Percentiles rank a stretch among this genome's conserved stretches.
Conservation (phyloP, 2,329 filamentous ascomycete species). For the Pestalotiopsis sp. region DNA sequence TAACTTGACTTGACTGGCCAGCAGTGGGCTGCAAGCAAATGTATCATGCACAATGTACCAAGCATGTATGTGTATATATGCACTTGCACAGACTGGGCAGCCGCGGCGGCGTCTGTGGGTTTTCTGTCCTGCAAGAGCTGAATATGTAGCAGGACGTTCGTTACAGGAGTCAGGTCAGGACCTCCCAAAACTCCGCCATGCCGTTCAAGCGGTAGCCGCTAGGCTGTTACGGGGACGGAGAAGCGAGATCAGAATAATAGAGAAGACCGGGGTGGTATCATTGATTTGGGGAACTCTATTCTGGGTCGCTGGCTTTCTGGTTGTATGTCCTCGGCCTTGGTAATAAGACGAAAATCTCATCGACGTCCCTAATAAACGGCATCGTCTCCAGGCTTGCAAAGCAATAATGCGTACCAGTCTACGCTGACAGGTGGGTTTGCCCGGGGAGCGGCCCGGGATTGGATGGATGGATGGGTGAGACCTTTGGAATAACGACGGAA, state of each 20-base stretch:
- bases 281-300: not conserved
- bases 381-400: not conserved
- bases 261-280: not conserved
- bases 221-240: not conserved
- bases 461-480: not conserved
- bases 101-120: constrained; percentile 21
- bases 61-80: constrained; percentile 16
- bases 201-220: constrained; percentile 7
- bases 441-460: not conserved
- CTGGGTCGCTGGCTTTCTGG: not conserved
- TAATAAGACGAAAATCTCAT: not conserved
- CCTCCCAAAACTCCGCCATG: not conserved
- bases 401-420: not conserved
- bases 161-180: constrained; percentile 6
- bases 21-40: no score
- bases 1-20: not conserved
- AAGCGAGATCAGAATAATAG: not conserved
- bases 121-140: constrained; percentile 23
- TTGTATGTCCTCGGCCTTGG: not conserved
- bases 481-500: not conserved
- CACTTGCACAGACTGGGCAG: constrained; percentile 12
- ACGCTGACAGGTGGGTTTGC: not conserved
- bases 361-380: not conserved
- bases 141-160: not conserved
- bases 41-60: constrained; percentile 15